These are phyloP conservation scores for Pulveroboletus sp. DNA, from an alignment of 768 basidiomycete species.

Conservation along the genomic window DNA sequence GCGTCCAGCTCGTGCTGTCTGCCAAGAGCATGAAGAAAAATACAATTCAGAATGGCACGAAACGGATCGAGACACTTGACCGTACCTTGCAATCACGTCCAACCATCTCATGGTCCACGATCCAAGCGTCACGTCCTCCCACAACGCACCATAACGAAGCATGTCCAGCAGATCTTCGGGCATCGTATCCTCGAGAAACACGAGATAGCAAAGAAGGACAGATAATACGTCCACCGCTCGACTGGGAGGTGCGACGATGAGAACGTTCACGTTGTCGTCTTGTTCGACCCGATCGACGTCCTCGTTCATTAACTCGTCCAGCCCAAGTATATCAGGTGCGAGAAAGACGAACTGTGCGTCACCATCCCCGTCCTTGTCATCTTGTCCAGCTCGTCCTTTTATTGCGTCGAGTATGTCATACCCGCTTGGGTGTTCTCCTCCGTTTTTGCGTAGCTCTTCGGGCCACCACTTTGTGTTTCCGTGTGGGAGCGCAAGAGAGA, in stretches of 20 bases:
- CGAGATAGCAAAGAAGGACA: constrained; percentile 12
- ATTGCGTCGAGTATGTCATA: too few relatives aligned
- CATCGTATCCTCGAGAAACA: constrained; percentile 4
- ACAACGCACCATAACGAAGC: constrained; percentile 1
- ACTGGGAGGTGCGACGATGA: constrained; percentile 11
- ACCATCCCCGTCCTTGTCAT: background rate
- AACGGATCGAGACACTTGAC: background rate
- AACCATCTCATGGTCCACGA: background rate
- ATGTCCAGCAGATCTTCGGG: background rate
- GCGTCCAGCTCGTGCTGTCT: too few relatives aligned
- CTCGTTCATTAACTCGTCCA: background rate
- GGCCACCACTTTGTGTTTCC: constrained; percentile 1
- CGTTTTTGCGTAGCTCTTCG: background rate
- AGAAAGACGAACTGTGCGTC: constrained; percentile 2
- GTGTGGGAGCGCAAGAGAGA: constrained; percentile 38
- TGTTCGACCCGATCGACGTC: background rate
- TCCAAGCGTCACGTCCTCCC: background rate
- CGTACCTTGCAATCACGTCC: background rate
- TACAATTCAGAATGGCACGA: background rate
- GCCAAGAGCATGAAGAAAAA: background rate
- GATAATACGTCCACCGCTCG: constrained; percentile 10
- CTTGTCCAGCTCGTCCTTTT: background rate
- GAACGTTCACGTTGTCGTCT: background rate
- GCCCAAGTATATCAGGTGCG: background rate
- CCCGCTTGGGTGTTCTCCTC: too few relatives aligned